Base-by-base conservation (phyloP, 1,284 basidiomycete genomes). In the Sporisorium iseilematis-ciliati region DNA sequence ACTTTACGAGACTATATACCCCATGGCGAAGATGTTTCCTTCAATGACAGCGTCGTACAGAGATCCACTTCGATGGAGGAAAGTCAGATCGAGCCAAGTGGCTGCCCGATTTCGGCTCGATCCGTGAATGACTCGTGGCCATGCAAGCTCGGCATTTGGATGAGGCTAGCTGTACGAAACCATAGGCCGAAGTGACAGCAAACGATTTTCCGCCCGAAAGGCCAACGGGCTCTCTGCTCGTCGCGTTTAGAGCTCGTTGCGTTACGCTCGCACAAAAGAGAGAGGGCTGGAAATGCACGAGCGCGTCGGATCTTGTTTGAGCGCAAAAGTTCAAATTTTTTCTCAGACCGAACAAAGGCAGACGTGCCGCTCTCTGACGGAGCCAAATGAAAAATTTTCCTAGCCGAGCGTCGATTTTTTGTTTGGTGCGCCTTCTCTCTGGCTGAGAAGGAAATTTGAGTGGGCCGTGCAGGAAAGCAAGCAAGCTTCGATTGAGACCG, bases 351-450 rank as follows among this genome's bases (percentile, higher is more conserved):
- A 31, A n/a, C 7, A 3, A n/a, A 20, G 38, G 49, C 7, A 38
- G 12, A 26, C 16, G 41, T 38, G 31, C 50, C 50, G 50, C 21
- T 38, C n/a, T 45, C 11, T n/a, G n/a, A n/a, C 35, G 40, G 52
- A 11, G 12, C 10, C 1, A 42, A 4, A 21, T 1, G 4, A 53
- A 53, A 53, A 53, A 29, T 4, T 14, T 46, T 38, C 31, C 54
- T 46, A 25, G 10, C 25, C 55, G 45, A 48, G 55, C 45, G 45
- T 40, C 55, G 55, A 46, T 46, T 56, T 43, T 54, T 25, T 33
- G 40, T 40, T 43, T 42, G 7, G 16, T 23, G n/a, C 29, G 5
- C 29, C 29, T 8, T 25, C 21, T 46, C 25, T 38, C 35, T 38
- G 35, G 35, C 35, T 38, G 35, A 38, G 35, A 38, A 38, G 35